Evolutionary conservation across 306 rosid species (phyloP), one percentile per base, ranked within the genome.

Genomic region (Acacia melanoxylon): DNA sequence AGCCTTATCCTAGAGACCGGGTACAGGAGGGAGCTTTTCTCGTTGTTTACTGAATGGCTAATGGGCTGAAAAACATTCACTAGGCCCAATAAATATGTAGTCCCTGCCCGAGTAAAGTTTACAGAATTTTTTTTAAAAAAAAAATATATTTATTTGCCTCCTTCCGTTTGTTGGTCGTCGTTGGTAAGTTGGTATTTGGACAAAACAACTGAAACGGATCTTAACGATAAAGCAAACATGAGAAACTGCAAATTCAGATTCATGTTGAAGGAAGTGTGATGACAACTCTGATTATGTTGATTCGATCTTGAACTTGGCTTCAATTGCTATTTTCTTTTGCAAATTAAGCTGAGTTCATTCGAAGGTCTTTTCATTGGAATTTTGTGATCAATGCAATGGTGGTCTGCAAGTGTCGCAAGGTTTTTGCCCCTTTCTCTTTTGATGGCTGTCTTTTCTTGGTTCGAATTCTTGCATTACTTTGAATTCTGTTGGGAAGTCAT

Each of bases 401-500:
- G 91, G 99, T 95, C 92, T 95, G 99, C 94, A 95, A 93, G 91
- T 95, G 99, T 92, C 98, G 98, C 86, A 95, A 95, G 97, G 99
- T 95, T 70, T 70, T 77, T 5, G 25, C 42, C 40, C 24, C 51
- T 74, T 63, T 63, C 83, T 77, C 75, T 46, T 24, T 71, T 68
- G 24, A 16, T n/a, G 0, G 15, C 67, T 56, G 1, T 20, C 24
- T 7, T 48, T 31, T 16, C 17, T 61, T 61, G 4, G 9, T 46
- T 68, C 24, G 65, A 54, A 25, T 82, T n/a, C 17, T 42, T 46
- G 65, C 40, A 69, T 65, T 75, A 46, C 69, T 77, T 75, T 78
- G 41, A 68, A 76, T 84, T 82, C 75, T 6, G 44, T 80, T 86
- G 44, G 45, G 25, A 48, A 46, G 25, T 25, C 63, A 37, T 87